These are phyloP conservation scores for Magnolia changhungtana DNA, from an alignment of 164 flowering plant species.

Conservation along the genomic window DNA sequence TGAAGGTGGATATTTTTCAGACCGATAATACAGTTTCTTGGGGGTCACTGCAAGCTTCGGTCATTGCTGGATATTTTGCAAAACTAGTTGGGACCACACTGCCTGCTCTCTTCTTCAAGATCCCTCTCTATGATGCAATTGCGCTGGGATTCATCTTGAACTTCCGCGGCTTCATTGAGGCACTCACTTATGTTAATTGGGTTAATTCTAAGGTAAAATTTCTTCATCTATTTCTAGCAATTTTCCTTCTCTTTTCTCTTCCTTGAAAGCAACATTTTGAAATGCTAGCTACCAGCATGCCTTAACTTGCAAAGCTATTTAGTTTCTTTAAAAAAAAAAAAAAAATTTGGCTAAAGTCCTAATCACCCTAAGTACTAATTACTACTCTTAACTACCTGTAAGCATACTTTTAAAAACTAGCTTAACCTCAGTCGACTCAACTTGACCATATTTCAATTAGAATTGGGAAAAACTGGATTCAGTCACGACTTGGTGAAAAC, in stretches of 20 bases:
- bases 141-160: slow-evolving; percentile 25
- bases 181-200: not conserved
- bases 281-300: too few relatives aligned
- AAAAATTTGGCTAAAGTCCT: too few relatives aligned
- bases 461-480: too few relatives aligned
- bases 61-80: not conserved
- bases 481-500: too few relatives aligned
- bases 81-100: slow-evolving; percentile 12
- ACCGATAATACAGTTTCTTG: not conserved
- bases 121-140: slow-evolving; percentile 21
- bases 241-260: not conserved
- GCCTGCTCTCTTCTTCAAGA: not conserved
- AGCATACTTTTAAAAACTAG: too few relatives aligned
- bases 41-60: not conserved
- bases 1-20: not conserved
- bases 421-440: too few relatives aligned
- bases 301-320: too few relatives aligned
- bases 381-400: too few relatives aligned
- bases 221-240: slow-evolving; percentile 3
- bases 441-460: too few relatives aligned
- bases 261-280: not conserved
- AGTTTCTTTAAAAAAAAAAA: too few relatives aligned
- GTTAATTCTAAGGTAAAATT: slow-evolving; percentile 21
- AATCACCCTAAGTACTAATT: too few relatives aligned
- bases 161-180: slow-evolving; percentile 24